These are phyloP conservation scores for Stagonosporopsis tanaceti DNA, from an alignment of 2,329 filamentous ascomycete genomes.

Conservation along the genomic window DNA sequence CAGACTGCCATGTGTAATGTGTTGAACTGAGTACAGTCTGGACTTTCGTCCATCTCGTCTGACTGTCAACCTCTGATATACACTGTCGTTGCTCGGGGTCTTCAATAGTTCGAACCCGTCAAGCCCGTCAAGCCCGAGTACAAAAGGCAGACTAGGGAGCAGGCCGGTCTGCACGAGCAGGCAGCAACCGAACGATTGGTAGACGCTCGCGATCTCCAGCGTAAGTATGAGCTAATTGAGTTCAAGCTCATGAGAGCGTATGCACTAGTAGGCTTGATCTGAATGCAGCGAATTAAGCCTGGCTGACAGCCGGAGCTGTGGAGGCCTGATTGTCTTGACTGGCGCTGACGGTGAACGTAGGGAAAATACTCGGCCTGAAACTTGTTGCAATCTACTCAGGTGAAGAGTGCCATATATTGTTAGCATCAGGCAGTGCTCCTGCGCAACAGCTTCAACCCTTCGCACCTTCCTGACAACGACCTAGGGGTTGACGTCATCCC, in stretches of 20 bases:
- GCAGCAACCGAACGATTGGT: slow-evolving; percentile 1
- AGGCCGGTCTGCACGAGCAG: slow-evolving; percentile 1
- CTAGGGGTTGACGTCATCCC: background rate
- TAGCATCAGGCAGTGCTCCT: background rate
- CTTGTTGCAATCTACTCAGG: background rate
- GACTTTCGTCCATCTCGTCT: background rate
- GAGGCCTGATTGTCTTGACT: background rate
- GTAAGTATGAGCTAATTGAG: slow-evolving; percentile 5
- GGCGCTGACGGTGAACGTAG: slow-evolving; percentile 3
- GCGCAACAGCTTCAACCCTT: background rate
- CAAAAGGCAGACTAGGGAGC: background rate
- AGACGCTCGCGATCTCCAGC: background rate
- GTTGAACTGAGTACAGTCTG: background rate
- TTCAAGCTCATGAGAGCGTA: slow-evolving; percentile 4
- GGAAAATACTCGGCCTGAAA: background rate
- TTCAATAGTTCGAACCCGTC: slow-evolving; percentile 1
- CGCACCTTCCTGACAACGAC: background rate
- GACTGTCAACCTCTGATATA: background rate
- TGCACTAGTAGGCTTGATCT: slow-evolving; percentile 4
- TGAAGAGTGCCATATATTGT: background rate
- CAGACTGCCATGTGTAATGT: background rate
- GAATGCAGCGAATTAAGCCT: background rate
- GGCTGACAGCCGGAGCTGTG: background rate
- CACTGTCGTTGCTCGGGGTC: background rate
- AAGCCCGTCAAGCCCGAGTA: background rate